Conservation (phyloP, 1,139 yeast genomes). For the Candida buenavistaensis region DNA sequence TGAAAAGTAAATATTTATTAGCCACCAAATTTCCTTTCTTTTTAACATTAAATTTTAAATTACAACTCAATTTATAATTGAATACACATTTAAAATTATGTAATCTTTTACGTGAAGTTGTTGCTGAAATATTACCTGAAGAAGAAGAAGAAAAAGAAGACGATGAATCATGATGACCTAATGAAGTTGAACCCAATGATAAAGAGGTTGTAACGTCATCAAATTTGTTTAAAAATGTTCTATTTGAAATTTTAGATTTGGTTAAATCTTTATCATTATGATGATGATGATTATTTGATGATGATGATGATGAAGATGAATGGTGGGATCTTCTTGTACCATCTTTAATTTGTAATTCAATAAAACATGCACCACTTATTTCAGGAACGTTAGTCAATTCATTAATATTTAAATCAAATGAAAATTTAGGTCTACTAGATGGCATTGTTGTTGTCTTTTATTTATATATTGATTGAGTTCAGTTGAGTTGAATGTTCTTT, state of each 20-base stretch:
- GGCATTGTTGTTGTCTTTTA: constrained; percentile 3
- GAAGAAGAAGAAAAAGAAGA: constrained; percentile 11
- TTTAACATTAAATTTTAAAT: constrained; percentile 39
- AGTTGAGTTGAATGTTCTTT: not conserved
- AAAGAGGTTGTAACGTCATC: constrained; percentile 10
- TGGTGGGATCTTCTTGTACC: constrained; percentile 15
- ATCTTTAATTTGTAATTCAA: constrained; percentile 48
- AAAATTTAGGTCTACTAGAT: constrained; percentile 46
- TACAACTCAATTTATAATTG: constrained; percentile 39
- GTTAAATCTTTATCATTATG: constrained; percentile 3
- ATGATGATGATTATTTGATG: too few relatives aligned
- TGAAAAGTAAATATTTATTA: constrained; percentile 36
- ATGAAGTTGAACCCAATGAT: constrained; percentile 5
- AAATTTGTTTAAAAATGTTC: constrained; percentile 13
- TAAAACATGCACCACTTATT: constrained; percentile 64
- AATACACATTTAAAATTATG: constrained; percentile 46
- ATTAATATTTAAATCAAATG: constrained; percentile 57
- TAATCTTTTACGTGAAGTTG: constrained; percentile 35
- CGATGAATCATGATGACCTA: constrained; percentile 4
- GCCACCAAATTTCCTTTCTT: constrained; percentile 38
- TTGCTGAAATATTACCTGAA: constrained; percentile 31
- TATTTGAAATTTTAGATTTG: constrained; percentile 9
- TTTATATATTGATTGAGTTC: not conserved
- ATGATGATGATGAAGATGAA: too few relatives aligned
- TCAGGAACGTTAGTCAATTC: constrained; percentile 85